Percentiles rank a stretch among this genome's conserved stretches.
Evolutionary conservation across 148 eudicot species (phyloP).

Genomic region (Rhododendron simsii): DNA sequence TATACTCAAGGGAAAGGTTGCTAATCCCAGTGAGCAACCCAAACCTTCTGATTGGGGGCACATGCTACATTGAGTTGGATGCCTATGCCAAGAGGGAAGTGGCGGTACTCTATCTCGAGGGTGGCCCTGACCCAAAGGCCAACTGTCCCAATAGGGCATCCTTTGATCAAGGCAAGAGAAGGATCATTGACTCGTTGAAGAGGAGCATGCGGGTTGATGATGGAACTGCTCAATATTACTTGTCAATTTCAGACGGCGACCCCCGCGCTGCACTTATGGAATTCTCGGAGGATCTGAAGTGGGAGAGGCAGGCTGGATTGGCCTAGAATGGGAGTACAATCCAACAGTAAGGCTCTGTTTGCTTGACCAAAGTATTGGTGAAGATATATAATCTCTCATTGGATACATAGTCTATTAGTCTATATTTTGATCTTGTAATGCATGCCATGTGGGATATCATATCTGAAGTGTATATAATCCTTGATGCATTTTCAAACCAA

Average conservation of each 20-base stretch:
- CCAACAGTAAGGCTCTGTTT: background rate
- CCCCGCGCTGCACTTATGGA: slow-evolving; percentile 81
- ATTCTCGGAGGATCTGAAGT: slow-evolving; percentile 69
- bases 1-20: slow-evolving; percentile 82
- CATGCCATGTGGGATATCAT: background rate
- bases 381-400: background rate
- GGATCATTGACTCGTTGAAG: slow-evolving; percentile 69
- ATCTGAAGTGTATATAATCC: background rate
- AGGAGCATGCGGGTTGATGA: slow-evolving; percentile 98
- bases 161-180: slow-evolving; percentile 54
- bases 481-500: background rate
- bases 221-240: slow-evolving; percentile 84
- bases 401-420: background rate
- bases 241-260: slow-evolving; percentile 72
- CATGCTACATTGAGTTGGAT: slow-evolving; percentile 93
- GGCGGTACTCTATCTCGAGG: slow-evolving; percentile 81
- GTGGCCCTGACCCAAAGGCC: slow-evolving; percentile 39
- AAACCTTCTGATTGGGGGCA: slow-evolving; percentile 47
- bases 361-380: background rate
- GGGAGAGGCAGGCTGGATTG: slow-evolving; percentile 67
- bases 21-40: slow-evolving; percentile 73
- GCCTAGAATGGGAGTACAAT: slow-evolving; percentile 23
- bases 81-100: slow-evolving; percentile 81
- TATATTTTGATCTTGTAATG: background rate
- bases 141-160: slow-evolving; percentile 29